Evolutionary conservation across 768 basidiomycete species (phyloP).

Genomic region (Boletus pseudo-olivaceus): DNA sequence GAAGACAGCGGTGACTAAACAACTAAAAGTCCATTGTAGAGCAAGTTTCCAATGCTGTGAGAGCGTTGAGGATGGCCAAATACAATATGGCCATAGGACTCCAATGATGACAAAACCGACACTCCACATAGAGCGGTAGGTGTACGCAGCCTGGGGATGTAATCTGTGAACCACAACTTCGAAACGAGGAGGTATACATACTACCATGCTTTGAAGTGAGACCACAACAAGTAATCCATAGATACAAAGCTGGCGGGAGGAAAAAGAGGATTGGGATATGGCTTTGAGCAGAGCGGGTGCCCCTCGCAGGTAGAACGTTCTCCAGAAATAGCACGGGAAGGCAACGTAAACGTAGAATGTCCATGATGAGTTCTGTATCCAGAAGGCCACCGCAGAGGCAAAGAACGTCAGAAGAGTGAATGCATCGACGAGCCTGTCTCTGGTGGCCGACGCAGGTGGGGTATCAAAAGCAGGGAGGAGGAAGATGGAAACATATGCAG

Average conservation of each 20-base stretch:
- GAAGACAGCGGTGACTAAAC: constrained; percentile 58
- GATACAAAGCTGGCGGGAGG: constrained; percentile 19
- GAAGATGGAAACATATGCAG: constrained; percentile 58
- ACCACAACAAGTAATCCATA: constrained; percentile 35
- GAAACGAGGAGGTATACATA: constrained; percentile 34
- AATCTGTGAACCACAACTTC: not conserved
- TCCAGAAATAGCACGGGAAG: constrained; percentile 81
- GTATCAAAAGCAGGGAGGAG: constrained; percentile 45
- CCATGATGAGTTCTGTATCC: constrained; percentile 62
- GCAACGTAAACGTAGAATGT: constrained; percentile 72
- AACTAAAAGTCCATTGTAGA: constrained; percentile 46
- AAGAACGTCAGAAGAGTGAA: constrained; percentile 29
- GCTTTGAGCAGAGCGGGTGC: constrained; percentile 10
- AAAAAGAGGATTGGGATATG: constrained; percentile 22
- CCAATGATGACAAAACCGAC: constrained; percentile 60
- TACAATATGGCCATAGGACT: constrained; percentile 56
- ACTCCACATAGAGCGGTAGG: constrained; percentile 69
- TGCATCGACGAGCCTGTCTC: constrained; percentile 12
- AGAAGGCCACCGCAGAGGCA: constrained; percentile 49
- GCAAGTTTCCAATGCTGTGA: constrained; percentile 26
- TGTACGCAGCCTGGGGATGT: constrained; percentile 58
- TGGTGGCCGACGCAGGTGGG: not conserved
- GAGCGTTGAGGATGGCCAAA: constrained; percentile 42
- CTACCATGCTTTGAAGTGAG: constrained; percentile 69
- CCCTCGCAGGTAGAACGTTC: constrained; percentile 41